Evolutionary conservation across 2,329 filamentous ascomycete genomes (phyloP).

Genomic region (Ophiostoma ulmi): DNA sequence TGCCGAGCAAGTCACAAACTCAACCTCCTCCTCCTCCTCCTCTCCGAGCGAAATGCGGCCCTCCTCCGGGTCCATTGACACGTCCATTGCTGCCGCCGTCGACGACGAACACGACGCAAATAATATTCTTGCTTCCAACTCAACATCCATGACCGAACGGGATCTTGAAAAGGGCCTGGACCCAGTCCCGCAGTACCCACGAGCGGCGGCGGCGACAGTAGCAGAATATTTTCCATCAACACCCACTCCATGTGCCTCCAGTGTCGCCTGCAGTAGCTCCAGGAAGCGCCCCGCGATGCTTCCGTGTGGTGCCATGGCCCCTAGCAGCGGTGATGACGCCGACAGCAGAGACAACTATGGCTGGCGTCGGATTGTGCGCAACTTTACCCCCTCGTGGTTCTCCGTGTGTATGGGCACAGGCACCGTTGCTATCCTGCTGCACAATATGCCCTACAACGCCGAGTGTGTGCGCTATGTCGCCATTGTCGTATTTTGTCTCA

Average conservation of each 20-base stretch:
- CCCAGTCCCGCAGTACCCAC: neutral
- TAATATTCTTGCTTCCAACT: neutral
- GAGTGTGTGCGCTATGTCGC: slow-evolving; percentile 50
- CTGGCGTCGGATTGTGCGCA: slow-evolving; percentile 37
- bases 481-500: slow-evolving; percentile 52
- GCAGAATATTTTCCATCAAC: neutral
- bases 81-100: neutral
- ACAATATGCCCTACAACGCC: slow-evolving; percentile 53
- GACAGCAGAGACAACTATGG: slow-evolving; percentile 28
- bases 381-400: slow-evolving; percentile 50
- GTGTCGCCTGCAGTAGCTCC: neutral
- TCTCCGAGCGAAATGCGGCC: neutral
- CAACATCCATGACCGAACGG: neutral
- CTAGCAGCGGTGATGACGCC: neutral
- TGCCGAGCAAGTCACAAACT: neutral
- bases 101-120: neutral
- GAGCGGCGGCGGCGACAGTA: neutral
- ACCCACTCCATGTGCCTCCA: neutral
- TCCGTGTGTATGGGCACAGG: slow-evolving; percentile 59
- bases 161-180: neutral
- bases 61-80: neutral
- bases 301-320: slow-evolving; percentile 14
- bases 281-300: neutral
- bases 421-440: slow-evolving; percentile 54
- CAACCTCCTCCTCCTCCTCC: neutral